Conservation (phyloP, 371 early-diverging fungal genomes). For the Blakeslea trispora region DNA sequence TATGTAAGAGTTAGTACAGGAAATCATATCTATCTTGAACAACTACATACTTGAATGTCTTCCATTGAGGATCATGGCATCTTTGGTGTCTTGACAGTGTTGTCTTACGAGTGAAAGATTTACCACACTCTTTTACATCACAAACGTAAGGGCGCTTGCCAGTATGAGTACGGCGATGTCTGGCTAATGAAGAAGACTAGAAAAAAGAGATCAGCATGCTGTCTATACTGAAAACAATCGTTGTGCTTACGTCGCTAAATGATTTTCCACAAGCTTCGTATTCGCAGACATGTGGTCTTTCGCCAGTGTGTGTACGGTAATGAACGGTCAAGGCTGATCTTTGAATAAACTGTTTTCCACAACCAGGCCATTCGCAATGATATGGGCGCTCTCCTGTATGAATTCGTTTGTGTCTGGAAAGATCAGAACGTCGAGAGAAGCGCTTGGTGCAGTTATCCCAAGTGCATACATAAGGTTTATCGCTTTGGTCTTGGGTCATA, state of each 20-base stretch:
- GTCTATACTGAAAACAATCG: no score
- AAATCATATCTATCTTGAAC: neutral
- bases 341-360: slow-evolving; percentile 80
- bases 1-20: neutral
- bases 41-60: slow-evolving; percentile 23
- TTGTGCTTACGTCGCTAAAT: slow-evolving; percentile 60
- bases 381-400: slow-evolving; percentile 78
- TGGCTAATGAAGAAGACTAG: slow-evolving; percentile 50
- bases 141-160: slow-evolving; percentile 55
- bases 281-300: slow-evolving; percentile 77
- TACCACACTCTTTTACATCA: slow-evolving; percentile 53
- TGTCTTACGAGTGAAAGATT: slow-evolving; percentile 69
- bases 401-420: slow-evolving; percentile 75
- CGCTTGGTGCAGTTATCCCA: slow-evolving; percentile 72
- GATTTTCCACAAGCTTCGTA: slow-evolving; percentile 60
- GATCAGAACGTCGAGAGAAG: slow-evolving; percentile 80
- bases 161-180: slow-evolving; percentile 55
- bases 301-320: slow-evolving; percentile 79
- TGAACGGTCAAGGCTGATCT: slow-evolving; percentile 81
- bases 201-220: neutral
- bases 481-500: slow-evolving; percentile 18
- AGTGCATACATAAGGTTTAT: slow-evolving; percentile 65
- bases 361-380: slow-evolving; percentile 62
- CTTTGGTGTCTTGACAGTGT: slow-evolving; percentile 69
- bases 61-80: slow-evolving; percentile 48